Base-by-base conservation (phyloP, 1,284 basidiomycete species). In the Sanghuangporus weigelae region DNA sequence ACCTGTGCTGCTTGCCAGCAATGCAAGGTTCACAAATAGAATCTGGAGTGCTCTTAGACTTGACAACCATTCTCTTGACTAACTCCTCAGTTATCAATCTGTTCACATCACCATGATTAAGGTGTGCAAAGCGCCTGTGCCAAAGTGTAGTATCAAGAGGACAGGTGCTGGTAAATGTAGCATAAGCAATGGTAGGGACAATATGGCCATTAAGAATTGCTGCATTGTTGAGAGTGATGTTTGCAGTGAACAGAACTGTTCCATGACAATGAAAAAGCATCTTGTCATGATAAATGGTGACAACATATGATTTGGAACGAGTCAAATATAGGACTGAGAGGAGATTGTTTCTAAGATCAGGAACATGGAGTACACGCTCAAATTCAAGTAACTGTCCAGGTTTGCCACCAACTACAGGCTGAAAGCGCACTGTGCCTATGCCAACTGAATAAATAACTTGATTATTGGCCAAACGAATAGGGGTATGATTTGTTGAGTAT, bases 301-400 rank as follows among this genome's bases (percentile, higher is more conserved):
- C 23, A 26, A 26, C 23, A 26, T 26, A 26, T 26, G 59, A 66
- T 44, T 68, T 70, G 10, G 73, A 67, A 10, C 68, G 64, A 58
- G 75, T 71, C n/a, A 76, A 67, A 49, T 76, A 70, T 67, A 76
- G 76, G n/a, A n/a, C n/a, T n/a, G n/a, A n/a, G n/a, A n/a, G n/a
- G n/a, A n/a, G n/a, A n/a, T n/a, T n/a, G n/a, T n/a, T n/a, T n/a
- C n/a, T n/a, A n/a, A n/a, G n/a, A n/a, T n/a, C n/a, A n/a, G n/a
- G n/a, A n/a, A n/a, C 71, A 72, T 76, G 73, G 2, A 76, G 69
- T n/a, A 76, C 74, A 63, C 68, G 62, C 53, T 60, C 65, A 51
- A 77, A 74, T 48, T 73, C 68, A 42, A 76, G 67, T 57, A 56
- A 50, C 57, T 57, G 50, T 10, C 19, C 42, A 40, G 50, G 23